These are phyloP conservation scores for Conticribra weissflogii DNA, from an alignment of 108 stramenopile species.

Conservation along the genomic window DNA sequence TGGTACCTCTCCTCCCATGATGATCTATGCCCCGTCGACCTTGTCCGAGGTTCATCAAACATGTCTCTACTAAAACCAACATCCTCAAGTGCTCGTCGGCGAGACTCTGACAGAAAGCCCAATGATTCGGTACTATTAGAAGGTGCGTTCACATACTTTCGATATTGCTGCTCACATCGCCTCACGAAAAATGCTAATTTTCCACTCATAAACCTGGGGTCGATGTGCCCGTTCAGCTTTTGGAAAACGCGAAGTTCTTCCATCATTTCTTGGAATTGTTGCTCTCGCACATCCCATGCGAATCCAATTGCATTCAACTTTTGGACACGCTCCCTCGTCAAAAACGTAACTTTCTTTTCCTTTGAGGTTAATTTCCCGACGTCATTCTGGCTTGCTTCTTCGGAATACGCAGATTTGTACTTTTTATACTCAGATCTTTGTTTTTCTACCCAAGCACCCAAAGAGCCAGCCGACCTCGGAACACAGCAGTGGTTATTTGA, in stretches of 20 bases:
- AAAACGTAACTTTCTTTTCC: conserved; percentile 6
- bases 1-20: conserved; percentile 51
- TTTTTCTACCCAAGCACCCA: conserved; percentile 44
- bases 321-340: conserved; percentile 34
- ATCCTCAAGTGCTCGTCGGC: conserved; percentile 31
- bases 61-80: conserved; percentile 32
- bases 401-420: conserved; percentile 9
- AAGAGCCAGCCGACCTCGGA: conserved; percentile 31
- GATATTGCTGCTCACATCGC: conserved; percentile 25
- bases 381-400: conserved; percentile 2
- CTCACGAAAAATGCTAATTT: conserved; percentile 28
- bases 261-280: conserved; percentile 30
- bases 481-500: conserved; percentile 34
- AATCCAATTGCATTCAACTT: conserved; percentile 30
- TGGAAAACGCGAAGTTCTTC: conserved; percentile 28
- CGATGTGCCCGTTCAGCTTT: conserved; percentile 25
- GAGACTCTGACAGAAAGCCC: conserved; percentile 18
- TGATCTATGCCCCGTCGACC: conserved; percentile 24
- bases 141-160: conserved; percentile 14
- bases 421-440: conserved; percentile 44
- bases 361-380: background rate
- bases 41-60: conserved; percentile 40
- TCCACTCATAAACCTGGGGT: conserved; percentile 38
- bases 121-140: conserved; percentile 7
- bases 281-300: conserved; percentile 44